A percentile compares a stretch with the other conserved stretches of the same genome.
phyloP scores from a whole-genome alignment of 2,329 filamentous ascomycete species.

The Monosporascus cannonballus region DNA sequence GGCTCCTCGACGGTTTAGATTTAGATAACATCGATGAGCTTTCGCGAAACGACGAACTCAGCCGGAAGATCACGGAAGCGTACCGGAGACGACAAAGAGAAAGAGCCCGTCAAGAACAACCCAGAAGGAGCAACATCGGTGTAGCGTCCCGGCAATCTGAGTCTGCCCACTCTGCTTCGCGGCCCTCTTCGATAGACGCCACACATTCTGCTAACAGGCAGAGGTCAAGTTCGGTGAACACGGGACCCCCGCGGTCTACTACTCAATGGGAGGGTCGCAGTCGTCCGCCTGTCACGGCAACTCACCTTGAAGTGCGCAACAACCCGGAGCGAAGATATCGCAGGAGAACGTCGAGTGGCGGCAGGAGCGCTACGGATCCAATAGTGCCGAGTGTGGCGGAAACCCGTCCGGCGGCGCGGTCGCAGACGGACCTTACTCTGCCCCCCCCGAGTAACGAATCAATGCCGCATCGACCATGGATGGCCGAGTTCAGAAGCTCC shows the following conservation, averaged over 20 bases:
- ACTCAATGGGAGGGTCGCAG: conserved; percentile 42
- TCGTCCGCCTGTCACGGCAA: conserved; percentile 43
- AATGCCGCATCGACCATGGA: conserved; percentile 30
- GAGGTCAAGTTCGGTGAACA: conserved; percentile 25
- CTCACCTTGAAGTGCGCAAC: conserved; percentile 42
- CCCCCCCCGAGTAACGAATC: conserved; percentile 35
- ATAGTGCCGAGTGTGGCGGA: conserved; percentile 35
- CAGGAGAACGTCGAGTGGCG: conserved; percentile 47
- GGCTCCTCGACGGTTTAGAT: conserved; percentile 81
- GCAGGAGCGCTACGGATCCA: conserved; percentile 49
- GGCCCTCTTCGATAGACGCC: conserved; percentile 17
- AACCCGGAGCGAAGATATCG: conserved; percentile 37
- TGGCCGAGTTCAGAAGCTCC: conserved; percentile 36
- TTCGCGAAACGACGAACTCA: conserved; percentile 81
- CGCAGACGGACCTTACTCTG: conserved; percentile 57
- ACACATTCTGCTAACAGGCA: conserved; percentile 20
- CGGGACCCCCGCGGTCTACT: conserved; percentile 31
- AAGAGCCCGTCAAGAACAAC: conserved; percentile 42
- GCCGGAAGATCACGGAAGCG: conserved; percentile 82
- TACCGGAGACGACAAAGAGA: conserved; percentile 72
- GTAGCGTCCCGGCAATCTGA: conserved; percentile 32
- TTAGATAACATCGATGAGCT: conserved; percentile 76
- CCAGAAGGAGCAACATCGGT: conserved; percentile 37
- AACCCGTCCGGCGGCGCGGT: conserved; percentile 48
- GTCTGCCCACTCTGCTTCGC: conserved; percentile 15